Base-by-base conservation (phyloP, 768 basidiomycete species). In the Boletus subparvulus region DNA sequence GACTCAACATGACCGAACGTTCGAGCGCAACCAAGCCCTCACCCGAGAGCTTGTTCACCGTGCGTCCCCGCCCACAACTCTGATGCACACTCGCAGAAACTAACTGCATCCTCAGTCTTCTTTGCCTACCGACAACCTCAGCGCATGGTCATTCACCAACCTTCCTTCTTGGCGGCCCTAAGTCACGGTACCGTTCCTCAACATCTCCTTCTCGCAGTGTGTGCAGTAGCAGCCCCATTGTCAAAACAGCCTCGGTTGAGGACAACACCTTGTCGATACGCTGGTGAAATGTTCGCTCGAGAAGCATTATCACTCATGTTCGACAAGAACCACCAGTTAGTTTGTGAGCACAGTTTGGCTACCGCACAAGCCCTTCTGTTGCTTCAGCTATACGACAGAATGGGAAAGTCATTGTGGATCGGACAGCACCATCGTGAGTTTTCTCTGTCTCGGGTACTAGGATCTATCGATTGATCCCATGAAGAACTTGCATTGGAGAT, bases 101-200 rank as follows among this genome's bases (percentile, higher is more conserved):
- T 62, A 24, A 66, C 10, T 17, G 2, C 33, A 46, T 47, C 36
- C 41, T 40, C 63, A 92, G 90, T 92, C 11, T 92, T 92, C 71
- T 92, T 92, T 69, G 80, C 90, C 26, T 88, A 88, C 68, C 87
- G 86, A 61, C 88, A 92, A 65, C 90, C 90, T 24, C 83, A 85
- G 58, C 83, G 87, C 37, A 79, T 85, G 62, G 78, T 92, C 58
- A 81, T 93, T 45, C 91, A 93, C 72, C 88, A 88, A 50, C 86
- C 91, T 21, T 84, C 86, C 9, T 93, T 93, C 63, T 77, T 85
- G 24, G 78, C 83, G 2, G 78, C 81, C 33, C 80, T 93, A 9
- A 81, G 82, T 54, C 82, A 83, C 58, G 84, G 85, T 61, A 78
- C 80, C 54, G 80, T 93, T 33, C 90, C 91, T 40, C 72, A 77